phyloP scores from a whole-genome alignment of 768 basidiomycete species.

The Rhizopogon salebrosus region DNA sequence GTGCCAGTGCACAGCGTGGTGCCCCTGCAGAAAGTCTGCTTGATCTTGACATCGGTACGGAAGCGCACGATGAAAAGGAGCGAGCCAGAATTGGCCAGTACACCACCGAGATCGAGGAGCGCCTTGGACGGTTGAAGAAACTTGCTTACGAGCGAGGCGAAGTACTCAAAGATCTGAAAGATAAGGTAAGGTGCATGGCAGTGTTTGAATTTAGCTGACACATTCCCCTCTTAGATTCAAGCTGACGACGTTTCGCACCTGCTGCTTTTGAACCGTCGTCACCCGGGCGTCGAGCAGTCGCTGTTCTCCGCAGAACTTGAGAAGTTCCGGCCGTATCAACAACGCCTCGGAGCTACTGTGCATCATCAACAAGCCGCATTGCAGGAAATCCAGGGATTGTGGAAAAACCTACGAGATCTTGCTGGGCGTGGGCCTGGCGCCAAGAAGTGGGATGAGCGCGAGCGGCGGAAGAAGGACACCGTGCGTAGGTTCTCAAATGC shows the following conservation, averaged over 20 bases:
- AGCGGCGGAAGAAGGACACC: slow-evolving; percentile 73
- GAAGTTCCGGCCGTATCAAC: slow-evolving; percentile 91
- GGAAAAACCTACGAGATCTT: slow-evolving; percentile 68
- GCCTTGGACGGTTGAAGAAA: slow-evolving; percentile 72
- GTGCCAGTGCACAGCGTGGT: slow-evolving; percentile 40
- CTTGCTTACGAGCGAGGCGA: slow-evolving; percentile 82
- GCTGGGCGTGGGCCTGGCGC: slow-evolving; percentile 75
- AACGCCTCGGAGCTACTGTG: slow-evolving; percentile 71
- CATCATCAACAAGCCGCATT: slow-evolving; percentile 70
- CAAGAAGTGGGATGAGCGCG: slow-evolving; percentile 76
- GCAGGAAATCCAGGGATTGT: slow-evolving; percentile 69
- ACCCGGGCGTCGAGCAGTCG: slow-evolving; percentile 75
- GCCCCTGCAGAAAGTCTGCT: slow-evolving; percentile 43
- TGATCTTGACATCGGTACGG: slow-evolving; percentile 69
- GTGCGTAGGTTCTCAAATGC: slow-evolving; percentile 69
- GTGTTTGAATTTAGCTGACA: neutral
- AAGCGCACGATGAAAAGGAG: slow-evolving; percentile 62
- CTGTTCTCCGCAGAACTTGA: slow-evolving; percentile 92
- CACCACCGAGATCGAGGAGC: slow-evolving; percentile 74
- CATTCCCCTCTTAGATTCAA: slow-evolving; percentile 60
- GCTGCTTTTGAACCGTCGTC: slow-evolving; percentile 84
- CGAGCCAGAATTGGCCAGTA: slow-evolving; percentile 58
- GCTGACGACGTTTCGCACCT: slow-evolving; percentile 94
- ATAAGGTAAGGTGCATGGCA: slow-evolving; percentile 56
- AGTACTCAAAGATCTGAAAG: slow-evolving; percentile 90